Evolutionary conservation across 805 yeast genomes (phyloP).

Genomic region (Yarrowia porcina): DNA sequence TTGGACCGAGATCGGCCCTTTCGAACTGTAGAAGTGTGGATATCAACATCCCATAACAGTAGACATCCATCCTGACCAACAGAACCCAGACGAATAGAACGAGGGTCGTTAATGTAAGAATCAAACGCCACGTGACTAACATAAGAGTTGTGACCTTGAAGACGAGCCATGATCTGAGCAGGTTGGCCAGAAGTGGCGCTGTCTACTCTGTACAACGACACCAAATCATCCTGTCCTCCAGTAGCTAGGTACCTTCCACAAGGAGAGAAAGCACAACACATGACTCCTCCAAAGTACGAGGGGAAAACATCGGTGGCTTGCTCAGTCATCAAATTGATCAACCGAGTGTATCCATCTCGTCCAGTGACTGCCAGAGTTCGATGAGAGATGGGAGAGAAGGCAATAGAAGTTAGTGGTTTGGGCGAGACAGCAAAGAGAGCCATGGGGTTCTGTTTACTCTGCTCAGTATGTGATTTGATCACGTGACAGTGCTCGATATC

Average conservation of each 20-base stretch:
- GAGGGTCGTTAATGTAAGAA: constrained; percentile 38
- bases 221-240: constrained; percentile 57
- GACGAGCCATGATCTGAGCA: constrained; percentile 37
- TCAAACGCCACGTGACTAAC: constrained; percentile 48
- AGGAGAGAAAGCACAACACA: constrained; percentile 51
- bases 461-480: constrained; percentile 11
- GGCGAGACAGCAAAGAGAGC: constrained; percentile 64
- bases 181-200: constrained; percentile 20
- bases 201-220: constrained; percentile 44
- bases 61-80: constrained; percentile 57
- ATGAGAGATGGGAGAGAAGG: constrained; percentile 42
- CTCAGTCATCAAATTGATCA: constrained; percentile 51
- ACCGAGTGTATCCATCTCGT: constrained; percentile 61
- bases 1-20: constrained; percentile 7
- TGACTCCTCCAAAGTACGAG: constrained; percentile 63
- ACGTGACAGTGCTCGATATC: constrained; percentile 16
- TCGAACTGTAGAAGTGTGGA: constrained; percentile 40
- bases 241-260: constrained; percentile 48
- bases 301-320: constrained; percentile 52
- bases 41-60: constrained; percentile 54
- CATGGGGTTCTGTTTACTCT: constrained; percentile 43
- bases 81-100: constrained; percentile 49
- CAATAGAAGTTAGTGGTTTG: constrained; percentile 52
- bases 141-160: constrained; percentile 56
- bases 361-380: constrained; percentile 42